Evolutionary conservation across 345 rosid species (phyloP).

Genomic region (Anastatica hierochuntica): DNA sequence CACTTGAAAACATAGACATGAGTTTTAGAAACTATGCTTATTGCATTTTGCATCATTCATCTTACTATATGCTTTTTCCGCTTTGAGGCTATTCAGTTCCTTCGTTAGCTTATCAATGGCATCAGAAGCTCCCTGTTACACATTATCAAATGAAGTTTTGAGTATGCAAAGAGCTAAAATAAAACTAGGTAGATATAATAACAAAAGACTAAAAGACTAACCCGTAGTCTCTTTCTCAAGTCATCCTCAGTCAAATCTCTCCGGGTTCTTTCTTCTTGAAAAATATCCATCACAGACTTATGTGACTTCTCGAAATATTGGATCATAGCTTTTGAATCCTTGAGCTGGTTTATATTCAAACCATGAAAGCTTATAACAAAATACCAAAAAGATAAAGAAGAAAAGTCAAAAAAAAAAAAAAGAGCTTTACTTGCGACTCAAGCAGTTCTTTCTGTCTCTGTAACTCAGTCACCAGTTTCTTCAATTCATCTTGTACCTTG

Average conservation of each 20-base stretch:
- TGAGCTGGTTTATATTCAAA: slow-evolving; percentile 18
- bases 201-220: slow-evolving; percentile 11
- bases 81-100: slow-evolving; percentile 1
- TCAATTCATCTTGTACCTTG: neutral
- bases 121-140: slow-evolving; percentile 4
- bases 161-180: neutral
- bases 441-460: neutral
- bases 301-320: neutral
- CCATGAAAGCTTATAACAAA: neutral
- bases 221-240: slow-evolving; percentile 30
- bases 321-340: slow-evolving; percentile 7
- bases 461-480: neutral
- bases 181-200: neutral
- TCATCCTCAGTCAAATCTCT: slow-evolving; percentile 24
- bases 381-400: neutral
- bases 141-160: slow-evolving; percentile 4
- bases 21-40: neutral
- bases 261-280: slow-evolving; percentile 29
- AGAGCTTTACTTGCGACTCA: neutral
- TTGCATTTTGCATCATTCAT: neutral
- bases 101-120: neutral
- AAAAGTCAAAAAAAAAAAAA: neutral
- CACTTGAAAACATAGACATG: neutral
- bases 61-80: neutral
- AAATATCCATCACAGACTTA: neutral